Evolutionary conservation across 163 green algal species (phyloP), one percentile per base, ranked within the genome.

Genomic region (Scenedesmus sp.): DNA sequence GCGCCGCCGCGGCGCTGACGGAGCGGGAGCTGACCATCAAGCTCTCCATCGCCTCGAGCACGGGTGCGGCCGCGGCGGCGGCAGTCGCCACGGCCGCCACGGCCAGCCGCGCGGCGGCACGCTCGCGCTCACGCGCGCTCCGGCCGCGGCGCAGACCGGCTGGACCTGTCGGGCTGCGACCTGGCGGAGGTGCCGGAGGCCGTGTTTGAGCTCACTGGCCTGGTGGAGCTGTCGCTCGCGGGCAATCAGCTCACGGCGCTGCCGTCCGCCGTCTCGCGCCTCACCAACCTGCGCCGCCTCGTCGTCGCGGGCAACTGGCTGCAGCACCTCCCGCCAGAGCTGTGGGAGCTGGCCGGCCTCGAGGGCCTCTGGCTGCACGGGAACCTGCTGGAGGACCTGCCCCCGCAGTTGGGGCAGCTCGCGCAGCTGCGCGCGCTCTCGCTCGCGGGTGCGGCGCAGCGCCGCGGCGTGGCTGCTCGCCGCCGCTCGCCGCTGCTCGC

Each of bases 111-210:
- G n/a, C n/a, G n/a, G n/a, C n/a, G n/a, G n/a, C n/a, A n/a, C n/a
- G n/a, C n/a, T n/a, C n/a, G n/a, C n/a, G n/a, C n/a, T n/a, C n/a
- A n/a, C n/a, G n/a, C n/a, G n/a, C n/a, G n/a, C n/a, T n/a, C n/a
- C n/a, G n/a, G n/a, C n/a, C n/a, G n/a, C n/a, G n/a, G n/a, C n/a
- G n/a, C n/a, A n/a, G 39, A 87, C 45, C 45, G 81, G 48, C 77
- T 95, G 44, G 91, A 96, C 66, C 78, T 96, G 4, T 90, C 83
- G 42, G 84, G 93, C 28, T 91, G 81, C 33, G 71, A 74, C 14
- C 78, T 96, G 26, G 48, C 31, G 3, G 44, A 74, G n/a, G 63
- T 96, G 22, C 91, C 91, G 14, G 26, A 63, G 0, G 80, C 80
- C 42, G 81, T 90, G 4, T 87, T 92, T 28, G 72, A 81, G 3